Evolutionary conservation across 768 basidiomycete species (phyloP).

Genomic region (Auricularia heimuer): DNA sequence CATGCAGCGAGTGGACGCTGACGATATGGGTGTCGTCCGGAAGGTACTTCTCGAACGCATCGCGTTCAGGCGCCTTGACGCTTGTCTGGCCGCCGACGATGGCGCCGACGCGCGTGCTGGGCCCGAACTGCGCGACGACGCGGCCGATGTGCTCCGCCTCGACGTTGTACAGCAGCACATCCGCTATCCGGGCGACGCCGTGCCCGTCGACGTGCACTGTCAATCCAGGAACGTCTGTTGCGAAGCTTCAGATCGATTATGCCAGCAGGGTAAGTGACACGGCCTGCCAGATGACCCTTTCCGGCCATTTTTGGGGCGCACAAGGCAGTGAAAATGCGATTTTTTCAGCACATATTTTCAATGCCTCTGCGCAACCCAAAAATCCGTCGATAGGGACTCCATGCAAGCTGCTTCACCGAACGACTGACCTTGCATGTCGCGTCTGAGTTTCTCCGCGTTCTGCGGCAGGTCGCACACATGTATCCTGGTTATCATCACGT

Average conservation of each 20-base stretch:
- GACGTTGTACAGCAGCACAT: slow-evolving; percentile 92
- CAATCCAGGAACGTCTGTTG: slow-evolving; percentile 48
- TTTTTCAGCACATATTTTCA: no score
- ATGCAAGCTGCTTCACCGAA: not conserved
- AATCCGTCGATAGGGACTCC: no score
- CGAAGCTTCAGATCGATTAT: slow-evolving; percentile 1
- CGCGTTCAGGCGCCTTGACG: slow-evolving; percentile 88
- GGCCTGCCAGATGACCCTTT: no score
- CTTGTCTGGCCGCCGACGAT: slow-evolving; percentile 94
- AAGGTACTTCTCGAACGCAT: slow-evolving; percentile 80
- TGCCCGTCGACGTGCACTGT: slow-evolving; percentile 72
- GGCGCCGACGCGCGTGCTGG: slow-evolving; percentile 69
- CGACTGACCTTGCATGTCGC: slow-evolving; percentile 48
- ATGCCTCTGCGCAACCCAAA: no score
- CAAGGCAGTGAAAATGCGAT: not conserved
- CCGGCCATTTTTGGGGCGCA: not conserved
- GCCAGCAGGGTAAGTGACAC: not conserved
- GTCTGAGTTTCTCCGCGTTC: slow-evolving; percentile 53
- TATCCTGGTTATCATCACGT: slow-evolving; percentile 44
- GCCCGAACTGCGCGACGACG: slow-evolving; percentile 84
- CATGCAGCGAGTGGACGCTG: slow-evolving; percentile 91
- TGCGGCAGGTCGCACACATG: slow-evolving; percentile 80
- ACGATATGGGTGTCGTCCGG: slow-evolving; percentile 82
- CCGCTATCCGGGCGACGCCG: slow-evolving; percentile 76
- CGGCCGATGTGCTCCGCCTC: slow-evolving; percentile 79